Evolutionary conservation across 176 grass and related monocot genomes (phyloP), one percentile per base, ranked within the genome.

Genomic region (Bromus sterilis): DNA sequence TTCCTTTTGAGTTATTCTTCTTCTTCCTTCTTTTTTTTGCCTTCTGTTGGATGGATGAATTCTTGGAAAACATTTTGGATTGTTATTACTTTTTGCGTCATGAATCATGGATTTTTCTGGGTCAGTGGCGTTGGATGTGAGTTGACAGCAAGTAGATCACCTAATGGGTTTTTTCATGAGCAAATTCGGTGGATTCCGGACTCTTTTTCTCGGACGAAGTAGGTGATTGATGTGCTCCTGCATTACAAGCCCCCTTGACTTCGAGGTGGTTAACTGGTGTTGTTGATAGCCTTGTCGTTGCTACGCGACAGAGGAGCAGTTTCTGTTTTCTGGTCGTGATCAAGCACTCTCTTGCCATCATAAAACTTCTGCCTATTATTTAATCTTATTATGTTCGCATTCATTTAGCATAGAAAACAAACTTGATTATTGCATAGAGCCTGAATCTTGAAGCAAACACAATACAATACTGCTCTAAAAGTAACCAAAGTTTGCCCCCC

Each of bases 201-300:
- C 18, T 20, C 26, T 28, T 53, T 63, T 64, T 35, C 2, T 35
- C 2, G 56, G n/a, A 30, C 30, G 64, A 11, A 66, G 32, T 72
- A 64, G 82, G 71, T 36, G 77, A 85, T 85, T 89, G 78, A 81
- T 85, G 81, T 56, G 72, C n/a, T n/a, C n/a, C n/a, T 82, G 78
- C 64, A 20, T 63, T 85, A 71, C n/a, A n/a, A n/a, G 82, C 56
- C 23, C n/a, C 33, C 85, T 80, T 89, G 87, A 89, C 82, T 89
- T 87, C 56, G 15, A 55, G 63, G 43, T 64, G n/a, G 42, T 71
- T 44, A 56, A 43, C 65, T 83, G 36, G 2, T 40, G 20, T 4
- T 72, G 72, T 29, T 82, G 42, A 56, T 78, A 44, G 48, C 7
- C 65, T 66, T 73, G 57, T 86, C 78, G 74, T 73, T 14, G 55